Evolutionary conservation across 2,329 filamentous ascomycete genomes (phyloP).

Genomic region (Cercospora nicotianae): DNA sequence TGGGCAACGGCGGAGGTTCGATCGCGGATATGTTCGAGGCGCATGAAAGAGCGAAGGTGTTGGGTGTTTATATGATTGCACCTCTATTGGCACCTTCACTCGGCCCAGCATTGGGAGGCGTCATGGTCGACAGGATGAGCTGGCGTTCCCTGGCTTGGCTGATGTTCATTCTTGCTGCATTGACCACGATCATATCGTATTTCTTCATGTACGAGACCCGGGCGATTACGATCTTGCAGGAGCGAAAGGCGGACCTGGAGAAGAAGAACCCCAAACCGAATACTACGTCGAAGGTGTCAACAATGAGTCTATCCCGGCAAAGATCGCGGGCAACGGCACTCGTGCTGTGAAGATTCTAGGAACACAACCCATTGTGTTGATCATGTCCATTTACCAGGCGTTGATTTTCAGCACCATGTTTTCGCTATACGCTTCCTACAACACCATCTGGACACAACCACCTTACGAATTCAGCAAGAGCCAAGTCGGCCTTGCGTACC

Average conservation of each 20-base stretch:
- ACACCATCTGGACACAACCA: slow-evolving; percentile 23
- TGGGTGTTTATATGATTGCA: slow-evolving; percentile 46
- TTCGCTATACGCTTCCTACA: slow-evolving; percentile 43
- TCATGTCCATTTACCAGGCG: slow-evolving; percentile 49
- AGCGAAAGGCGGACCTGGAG: slow-evolving; percentile 39
- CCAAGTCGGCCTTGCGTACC: slow-evolving; percentile 46
- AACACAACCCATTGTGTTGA: slow-evolving; percentile 46
- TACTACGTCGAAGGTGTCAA: slow-evolving; percentile 47
- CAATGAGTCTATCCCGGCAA: slow-evolving; percentile 37
- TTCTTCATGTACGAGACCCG: slow-evolving; percentile 47
- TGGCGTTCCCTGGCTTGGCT: slow-evolving; percentile 53
- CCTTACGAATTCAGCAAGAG: slow-evolving; percentile 46
- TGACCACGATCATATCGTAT: slow-evolving; percentile 44
- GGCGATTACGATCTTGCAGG: slow-evolving; percentile 41
- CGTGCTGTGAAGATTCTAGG: slow-evolving; percentile 45
- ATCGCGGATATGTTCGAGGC: slow-evolving; percentile 53
- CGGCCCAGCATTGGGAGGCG: slow-evolving; percentile 45
- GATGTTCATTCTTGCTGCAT: slow-evolving; percentile 41
- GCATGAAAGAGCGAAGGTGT: slow-evolving; percentile 46
- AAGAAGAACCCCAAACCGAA: slow-evolving; percentile 36
- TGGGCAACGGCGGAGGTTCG: slow-evolving; percentile 53
- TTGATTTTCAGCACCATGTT: slow-evolving; percentile 49
- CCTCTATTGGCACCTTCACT: slow-evolving; percentile 42
- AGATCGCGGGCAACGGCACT: slow-evolving; percentile 41
- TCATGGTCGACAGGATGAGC: slow-evolving; percentile 45